Evolutionary conservation across 805 yeast species (phyloP), one percentile per base, ranked within the genome.

Genomic region (Starmerella roubikii): DNA sequence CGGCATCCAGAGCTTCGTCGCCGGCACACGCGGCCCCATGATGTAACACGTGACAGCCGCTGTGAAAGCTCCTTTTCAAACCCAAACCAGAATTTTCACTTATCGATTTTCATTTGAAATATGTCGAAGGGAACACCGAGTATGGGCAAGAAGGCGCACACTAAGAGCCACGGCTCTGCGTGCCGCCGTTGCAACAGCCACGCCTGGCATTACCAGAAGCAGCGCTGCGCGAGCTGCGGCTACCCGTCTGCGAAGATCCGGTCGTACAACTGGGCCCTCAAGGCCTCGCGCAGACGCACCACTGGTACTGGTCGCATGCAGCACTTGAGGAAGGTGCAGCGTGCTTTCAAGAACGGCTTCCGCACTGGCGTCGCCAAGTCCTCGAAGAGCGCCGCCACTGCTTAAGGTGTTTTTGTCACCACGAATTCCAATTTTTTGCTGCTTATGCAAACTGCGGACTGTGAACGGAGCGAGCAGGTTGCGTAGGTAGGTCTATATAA

Each of bases 271-370:
- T 91, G 98, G 98, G 95, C 93, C 69, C 71, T 71, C 57, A 91
- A 91, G 81, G 94, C 96, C 65, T 83, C 86, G 80, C 85, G 98
- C 84, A 85, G 98, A 83, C 80, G 81, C 70, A 91, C 98, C 58
- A 86, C 96, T 59, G 98, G 98, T 76, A 78, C 97, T 68, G 98
- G 98, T 72, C 93, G 98, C 75, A 83, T 84, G 93, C 74, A 86
- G 68, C 76, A 88, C 85, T 78, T 91, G 71, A 91, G 88, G 77
- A 78, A 77, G 71, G 94, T 91, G 60, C 71, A 91, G 58, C 86
- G 97, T 78, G 83, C 85, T 76, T 88, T 88, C 82, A 83, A 86
- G 82, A 88, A 88, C 78, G 93, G 85, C 67, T 91, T 91, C 95
- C 95, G 83, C 71, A 66, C 94, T 60, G 83, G 85, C 67, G 72